These are phyloP conservation scores for Dipodascus geniculatus DNA, from an alignment of 805 yeast genomes.

Conservation along the genomic window DNA sequence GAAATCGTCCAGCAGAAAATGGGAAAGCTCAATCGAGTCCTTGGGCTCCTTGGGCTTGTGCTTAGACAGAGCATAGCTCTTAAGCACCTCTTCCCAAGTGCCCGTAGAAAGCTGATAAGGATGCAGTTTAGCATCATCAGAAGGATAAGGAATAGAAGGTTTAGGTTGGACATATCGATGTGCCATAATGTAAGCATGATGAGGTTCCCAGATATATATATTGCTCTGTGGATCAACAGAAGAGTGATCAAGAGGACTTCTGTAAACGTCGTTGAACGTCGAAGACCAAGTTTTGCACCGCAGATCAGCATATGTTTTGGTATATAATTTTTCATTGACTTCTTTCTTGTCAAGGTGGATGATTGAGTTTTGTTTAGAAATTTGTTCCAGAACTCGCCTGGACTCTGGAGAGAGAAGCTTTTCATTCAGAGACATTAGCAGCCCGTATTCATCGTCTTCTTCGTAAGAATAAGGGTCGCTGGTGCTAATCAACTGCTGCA, in stretches of 20 bases:
- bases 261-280: slow-evolving; percentile 11
- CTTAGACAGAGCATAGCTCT: not conserved
- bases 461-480: not conserved
- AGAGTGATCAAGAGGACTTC: slow-evolving; percentile 10
- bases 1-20: slow-evolving; percentile 72
- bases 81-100: not conserved
- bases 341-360: not conserved
- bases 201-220: not conserved
- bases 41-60: not conserved
- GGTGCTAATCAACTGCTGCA: not conserved
- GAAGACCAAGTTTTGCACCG: slow-evolving; percentile 21
- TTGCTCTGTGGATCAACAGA: slow-evolving; percentile 9
- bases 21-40: slow-evolving; percentile 28
- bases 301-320: not conserved
- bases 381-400: slow-evolving; percentile 36
- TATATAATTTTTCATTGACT: not conserved
- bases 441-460: not conserved
- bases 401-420: slow-evolving; percentile 62
- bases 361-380: slow-evolving; percentile 23
- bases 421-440: slow-evolving; percentile 24
- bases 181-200: not conserved
- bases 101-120: not conserved
- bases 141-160: slow-evolving; percentile 21
- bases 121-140: not conserved
- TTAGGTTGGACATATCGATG: not conserved